Evolutionary conservation across 2,329 filamentous ascomycete genomes (phyloP).

Genomic region (Geosmithia flava): DNA sequence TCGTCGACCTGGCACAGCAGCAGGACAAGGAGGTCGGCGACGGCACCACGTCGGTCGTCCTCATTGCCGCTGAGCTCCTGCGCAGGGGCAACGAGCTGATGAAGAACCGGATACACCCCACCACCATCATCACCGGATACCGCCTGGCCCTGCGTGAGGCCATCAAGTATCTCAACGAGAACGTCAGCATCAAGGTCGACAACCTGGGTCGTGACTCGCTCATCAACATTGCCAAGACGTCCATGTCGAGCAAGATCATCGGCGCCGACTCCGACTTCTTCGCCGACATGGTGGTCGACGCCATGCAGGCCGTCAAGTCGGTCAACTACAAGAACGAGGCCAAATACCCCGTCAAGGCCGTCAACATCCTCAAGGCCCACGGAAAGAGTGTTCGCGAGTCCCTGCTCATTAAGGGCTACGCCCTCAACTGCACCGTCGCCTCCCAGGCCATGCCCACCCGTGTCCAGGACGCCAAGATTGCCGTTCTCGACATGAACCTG

Average conservation of each 20-base stretch:
- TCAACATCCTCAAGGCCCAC: conserved; percentile 97
- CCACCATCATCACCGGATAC: conserved; percentile 98
- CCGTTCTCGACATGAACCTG: conserved; percentile 92
- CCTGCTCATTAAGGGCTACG: conserved; percentile 87
- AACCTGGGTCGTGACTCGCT: conserved; percentile 81
- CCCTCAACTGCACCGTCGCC: conserved; percentile 95
- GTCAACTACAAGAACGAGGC: conserved; percentile 81
- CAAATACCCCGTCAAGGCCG: conserved; percentile 98
- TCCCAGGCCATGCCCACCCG: conserved; percentile 96
- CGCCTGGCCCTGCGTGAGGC: conserved; percentile 89
- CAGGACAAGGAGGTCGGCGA: conserved; percentile 99
- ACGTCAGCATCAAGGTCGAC: conserved; percentile 93
- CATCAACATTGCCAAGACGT: conserved; percentile 92
- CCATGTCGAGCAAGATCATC: conserved; percentile 99
- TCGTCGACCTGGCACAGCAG: conserved; percentile 94
- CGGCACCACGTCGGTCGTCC: conserved; percentile 92
- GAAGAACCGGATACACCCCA: conserved; percentile 99
- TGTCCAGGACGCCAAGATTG: conserved; percentile 90
- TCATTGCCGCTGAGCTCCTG: conserved; percentile 92
- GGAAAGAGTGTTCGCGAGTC: conserved; percentile 88
- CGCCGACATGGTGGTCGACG: conserved; percentile 92
- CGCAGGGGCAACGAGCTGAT: conserved; percentile 93
- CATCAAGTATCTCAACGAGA: conserved; percentile 98
- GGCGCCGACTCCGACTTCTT: conserved; percentile 95
- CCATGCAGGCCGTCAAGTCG: conserved; percentile 87